Conservation (phyloP, 208 protist genomes). For the Phytomonas sp. region DNA sequence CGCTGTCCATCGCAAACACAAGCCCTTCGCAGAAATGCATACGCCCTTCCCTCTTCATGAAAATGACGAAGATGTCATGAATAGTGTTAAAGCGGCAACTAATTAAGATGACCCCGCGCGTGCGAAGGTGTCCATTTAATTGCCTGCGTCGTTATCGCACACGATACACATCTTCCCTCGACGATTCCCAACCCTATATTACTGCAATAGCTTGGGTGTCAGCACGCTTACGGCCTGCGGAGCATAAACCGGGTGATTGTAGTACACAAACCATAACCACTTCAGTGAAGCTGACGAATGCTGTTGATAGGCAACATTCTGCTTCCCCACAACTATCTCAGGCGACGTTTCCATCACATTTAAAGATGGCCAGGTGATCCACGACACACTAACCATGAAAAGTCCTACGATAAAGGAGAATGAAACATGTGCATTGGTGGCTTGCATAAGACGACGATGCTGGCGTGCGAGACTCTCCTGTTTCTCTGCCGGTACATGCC, state of each 20-base stretch:
- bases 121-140: not conserved
- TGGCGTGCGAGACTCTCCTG: slow-evolving; percentile 52
- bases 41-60: not conserved
- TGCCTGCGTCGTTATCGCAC: not conserved
- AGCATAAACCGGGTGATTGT: slow-evolving; percentile 73
- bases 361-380: slow-evolving; percentile 30
- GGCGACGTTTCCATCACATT: slow-evolving; percentile 48
- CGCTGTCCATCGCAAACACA: not conserved
- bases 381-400: slow-evolving; percentile 30
- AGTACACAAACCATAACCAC: slow-evolving; percentile 82
- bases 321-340: slow-evolving; percentile 40
- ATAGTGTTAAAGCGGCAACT: not conserved
- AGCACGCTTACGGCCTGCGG: slow-evolving; percentile 2
- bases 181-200: not conserved
- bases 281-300: slow-evolving; percentile 46
- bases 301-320: slow-evolving; percentile 50
- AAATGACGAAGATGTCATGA: not conserved
- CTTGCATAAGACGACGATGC: slow-evolving; percentile 56
- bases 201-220: not conserved
- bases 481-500: slow-evolving; percentile 27
- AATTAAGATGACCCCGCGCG: not conserved
- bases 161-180: not conserved
- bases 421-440: slow-evolving; percentile 56
- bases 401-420: slow-evolving; percentile 45
- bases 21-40: not conserved